Percentiles rank a stretch among this genome's conserved stretches.
phyloP scores from a whole-genome alignment of 441 rosid genomes.

The Erysimum cheiri region DNA sequence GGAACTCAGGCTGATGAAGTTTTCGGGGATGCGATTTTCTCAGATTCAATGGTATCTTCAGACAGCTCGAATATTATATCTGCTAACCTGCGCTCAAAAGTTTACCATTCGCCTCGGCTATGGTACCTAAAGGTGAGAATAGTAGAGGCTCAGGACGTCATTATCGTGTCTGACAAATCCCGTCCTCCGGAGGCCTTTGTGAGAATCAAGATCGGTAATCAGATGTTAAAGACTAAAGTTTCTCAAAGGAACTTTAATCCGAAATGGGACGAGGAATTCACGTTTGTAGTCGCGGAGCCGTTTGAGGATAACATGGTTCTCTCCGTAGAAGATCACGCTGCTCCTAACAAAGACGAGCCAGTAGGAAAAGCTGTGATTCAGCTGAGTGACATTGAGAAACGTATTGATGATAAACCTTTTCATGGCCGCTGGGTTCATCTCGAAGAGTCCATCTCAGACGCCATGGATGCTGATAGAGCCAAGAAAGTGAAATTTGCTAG shows the following conservation, averaged over 20 bases:
- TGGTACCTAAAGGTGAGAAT: constrained; percentile 89
- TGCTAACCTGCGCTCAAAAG: constrained; percentile 75
- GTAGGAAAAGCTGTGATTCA: constrained; percentile 73
- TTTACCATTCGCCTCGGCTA: constrained; percentile 91
- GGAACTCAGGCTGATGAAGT: constrained; percentile 99
- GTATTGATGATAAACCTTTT: constrained; percentile 64
- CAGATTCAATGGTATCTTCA: constrained; percentile 64
- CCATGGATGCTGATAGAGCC: constrained; percentile 62
- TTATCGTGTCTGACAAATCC: constrained; percentile 59
- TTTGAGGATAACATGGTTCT: constrained; percentile 77
- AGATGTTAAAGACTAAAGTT: constrained; percentile 61
- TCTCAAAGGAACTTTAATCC: constrained; percentile 64
- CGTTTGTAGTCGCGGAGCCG: constrained; percentile 94
- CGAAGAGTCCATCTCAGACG: constrained; percentile 67
- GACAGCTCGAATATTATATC: constrained; percentile 53
- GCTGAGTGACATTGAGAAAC: constrained; percentile 55
- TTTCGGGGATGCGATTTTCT: constrained; percentile 84
- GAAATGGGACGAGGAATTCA: constrained; percentile 78
- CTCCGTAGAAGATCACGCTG: constrained; percentile 79
- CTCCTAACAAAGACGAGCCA: constrained; percentile 77
- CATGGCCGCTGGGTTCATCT: constrained; percentile 65
- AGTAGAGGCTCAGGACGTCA: constrained; percentile 89
- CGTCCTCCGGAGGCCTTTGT: constrained; percentile 73
- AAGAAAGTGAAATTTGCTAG: constrained; percentile 81
- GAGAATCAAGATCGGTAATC: constrained; percentile 78